phyloP scores from a whole-genome alignment of 805 yeast species.

The Clavispora phyllophila region DNA sequence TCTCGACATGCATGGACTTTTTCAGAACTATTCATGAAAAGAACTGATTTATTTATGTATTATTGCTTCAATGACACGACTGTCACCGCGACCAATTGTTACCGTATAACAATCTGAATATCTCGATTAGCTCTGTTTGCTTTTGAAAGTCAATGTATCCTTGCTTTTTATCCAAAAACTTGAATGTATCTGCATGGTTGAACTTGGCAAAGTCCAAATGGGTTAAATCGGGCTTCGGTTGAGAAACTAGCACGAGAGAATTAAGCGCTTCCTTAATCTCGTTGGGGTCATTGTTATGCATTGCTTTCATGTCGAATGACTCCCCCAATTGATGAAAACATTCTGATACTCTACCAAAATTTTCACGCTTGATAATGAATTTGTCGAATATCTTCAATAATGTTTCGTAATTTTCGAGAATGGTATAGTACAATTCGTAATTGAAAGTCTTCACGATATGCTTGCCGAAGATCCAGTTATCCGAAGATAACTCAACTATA shows the following conservation, averaged over 20 bases:
- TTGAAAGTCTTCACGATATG: slow-evolving; percentile 21
- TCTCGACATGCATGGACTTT: slow-evolving; percentile 90
- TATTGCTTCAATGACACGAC: not conserved
- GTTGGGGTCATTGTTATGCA: slow-evolving; percentile 5
- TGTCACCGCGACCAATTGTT: slow-evolving; percentile 5
- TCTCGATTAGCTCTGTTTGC: slow-evolving; percentile 7
- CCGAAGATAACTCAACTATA: slow-evolving; percentile 12
- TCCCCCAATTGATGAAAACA: slow-evolving; percentile 8
- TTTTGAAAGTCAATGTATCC: slow-evolving; percentile 5
- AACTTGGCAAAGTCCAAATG: slow-evolving; percentile 4
- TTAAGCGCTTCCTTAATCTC: slow-evolving; percentile 10
- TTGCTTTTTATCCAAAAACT: slow-evolving; percentile 6
- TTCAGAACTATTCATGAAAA: slow-evolving; percentile 55
- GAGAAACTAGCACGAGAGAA: slow-evolving; percentile 5
- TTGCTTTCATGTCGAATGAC: slow-evolving; percentile 19
- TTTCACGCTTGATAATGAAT: slow-evolving; percentile 9
- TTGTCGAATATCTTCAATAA: slow-evolving; percentile 14
- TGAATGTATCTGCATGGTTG: slow-evolving; percentile 20
- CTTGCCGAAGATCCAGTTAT: slow-evolving; percentile 12
- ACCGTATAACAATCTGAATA: slow-evolving; percentile 5
- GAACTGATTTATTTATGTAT: slow-evolving; percentile 3
- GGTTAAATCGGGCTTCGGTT: slow-evolving; percentile 4
- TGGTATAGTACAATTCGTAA: slow-evolving; percentile 26
- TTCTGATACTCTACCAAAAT: slow-evolving; percentile 11
- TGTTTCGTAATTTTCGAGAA: slow-evolving; percentile 22